These are phyloP conservation scores for Sclerotinia nivalis DNA, from an alignment of 2,329 filamentous ascomycete genomes.

Conservation along the genomic window DNA sequence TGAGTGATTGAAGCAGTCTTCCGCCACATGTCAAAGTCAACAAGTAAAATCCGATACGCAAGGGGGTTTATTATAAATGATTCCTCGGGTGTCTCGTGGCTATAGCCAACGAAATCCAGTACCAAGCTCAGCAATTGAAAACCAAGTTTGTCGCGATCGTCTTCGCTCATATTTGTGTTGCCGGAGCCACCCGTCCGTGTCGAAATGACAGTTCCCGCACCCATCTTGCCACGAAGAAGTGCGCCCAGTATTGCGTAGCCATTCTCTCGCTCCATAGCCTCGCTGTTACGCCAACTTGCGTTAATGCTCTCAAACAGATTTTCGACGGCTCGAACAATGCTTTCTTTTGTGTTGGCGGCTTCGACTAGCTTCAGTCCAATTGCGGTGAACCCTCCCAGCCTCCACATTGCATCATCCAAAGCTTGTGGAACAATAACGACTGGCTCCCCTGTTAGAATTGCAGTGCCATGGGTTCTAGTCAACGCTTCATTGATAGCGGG, in stretches of 20 bases:
- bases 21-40: conserved; percentile 93
- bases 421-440: conserved; percentile 79
- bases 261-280: conserved; percentile 95
- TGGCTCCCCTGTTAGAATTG: conserved; percentile 78
- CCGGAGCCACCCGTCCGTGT: conserved; percentile 41
- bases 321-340: conserved; percentile 74
- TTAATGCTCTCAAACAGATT: conserved; percentile 84
- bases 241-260: conserved; percentile 87
- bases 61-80: conserved; percentile 96
- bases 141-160: conserved; percentile 57
- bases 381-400: conserved; percentile 85
- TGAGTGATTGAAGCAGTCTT: conserved; percentile 75
- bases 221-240: conserved; percentile 80
- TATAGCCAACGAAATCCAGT: conserved; percentile 85
- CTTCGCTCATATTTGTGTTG: conserved; percentile 45
- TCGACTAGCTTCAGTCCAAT: conserved; percentile 84
- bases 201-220: conserved; percentile 48
- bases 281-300: conserved; percentile 94
- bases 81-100: conserved; percentile 73
- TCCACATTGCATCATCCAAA: conserved; percentile 90
- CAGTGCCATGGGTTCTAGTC: conserved; percentile 76
- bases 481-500: conserved; percentile 87
- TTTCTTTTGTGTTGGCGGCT: conserved; percentile 67
- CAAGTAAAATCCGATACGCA: conserved; percentile 86
- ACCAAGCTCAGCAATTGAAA: conserved; percentile 73